These are phyloP conservation scores for Aristolochia contorta DNA, from an alignment of 164 flowering plant species.

Conservation along the genomic window DNA sequence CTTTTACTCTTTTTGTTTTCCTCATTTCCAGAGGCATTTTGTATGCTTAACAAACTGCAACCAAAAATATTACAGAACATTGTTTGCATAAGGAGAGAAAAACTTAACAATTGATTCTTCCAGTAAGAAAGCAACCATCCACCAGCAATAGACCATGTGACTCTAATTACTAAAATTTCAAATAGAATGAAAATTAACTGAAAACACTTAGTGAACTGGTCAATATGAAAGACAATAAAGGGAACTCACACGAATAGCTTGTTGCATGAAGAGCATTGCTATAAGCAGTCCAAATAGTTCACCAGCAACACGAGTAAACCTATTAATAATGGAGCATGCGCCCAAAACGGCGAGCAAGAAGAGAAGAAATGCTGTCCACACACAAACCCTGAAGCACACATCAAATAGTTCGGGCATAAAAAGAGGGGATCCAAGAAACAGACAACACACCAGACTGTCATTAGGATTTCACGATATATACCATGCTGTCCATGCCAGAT, in stretches of 20 bases:
- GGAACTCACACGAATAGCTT: constrained; percentile 73
- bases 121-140: too few species aligned
- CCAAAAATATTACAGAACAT: too few species aligned
- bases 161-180: too few species aligned
- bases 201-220: too few species aligned
- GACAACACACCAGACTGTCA: not conserved
- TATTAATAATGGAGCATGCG: constrained; percentile 90
- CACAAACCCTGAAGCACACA: constrained; percentile 66
- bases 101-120: too few species aligned
- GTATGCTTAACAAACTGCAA: too few species aligned
- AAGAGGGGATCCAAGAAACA: not conserved
- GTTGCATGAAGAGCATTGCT: constrained; percentile 98
- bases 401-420: not conserved
- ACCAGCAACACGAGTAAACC: constrained; percentile 93
- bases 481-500: constrained; percentile 97
- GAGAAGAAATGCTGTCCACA: constrained; percentile 87
- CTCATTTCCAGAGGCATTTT: too few species aligned
- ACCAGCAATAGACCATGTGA: too few species aligned
- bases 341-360: constrained; percentile 75
- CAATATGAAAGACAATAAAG: not conserved
- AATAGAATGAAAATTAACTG: too few species aligned
- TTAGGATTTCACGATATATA: constrained; percentile 13
- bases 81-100: too few species aligned
- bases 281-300: constrained; percentile 95
- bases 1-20: too few species aligned